phyloP scores from a whole-genome alignment of 768 basidiomycete species.

The Boletus rufocinnamomeus region DNA sequence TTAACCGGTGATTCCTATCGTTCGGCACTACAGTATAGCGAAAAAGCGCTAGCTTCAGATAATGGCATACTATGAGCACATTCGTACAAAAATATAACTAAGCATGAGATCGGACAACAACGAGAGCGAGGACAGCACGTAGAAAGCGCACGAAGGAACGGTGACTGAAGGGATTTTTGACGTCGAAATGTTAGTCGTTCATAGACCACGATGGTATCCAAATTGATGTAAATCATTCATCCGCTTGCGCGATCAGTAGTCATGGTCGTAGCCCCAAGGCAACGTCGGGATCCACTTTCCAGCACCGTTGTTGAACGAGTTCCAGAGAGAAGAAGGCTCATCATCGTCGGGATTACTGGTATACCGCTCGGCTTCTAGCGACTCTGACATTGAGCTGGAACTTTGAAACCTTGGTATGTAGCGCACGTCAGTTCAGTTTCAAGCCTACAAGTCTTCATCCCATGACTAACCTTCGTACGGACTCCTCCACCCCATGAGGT shows the following conservation, averaged over 20 bases:
- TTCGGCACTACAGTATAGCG: no score
- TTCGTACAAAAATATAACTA: background rate
- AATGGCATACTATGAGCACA: no score
- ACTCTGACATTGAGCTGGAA: slow-evolving; percentile 41
- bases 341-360: slow-evolving; percentile 30
- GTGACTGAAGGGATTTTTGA: no score
- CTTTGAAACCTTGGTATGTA: slow-evolving; percentile 36
- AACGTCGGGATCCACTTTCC: slow-evolving; percentile 20
- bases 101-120: no score
- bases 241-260: slow-evolving; percentile 10
- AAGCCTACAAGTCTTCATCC: background rate
- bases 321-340: slow-evolving; percentile 14
- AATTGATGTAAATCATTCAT: no score
- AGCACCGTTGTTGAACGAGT: slow-evolving; percentile 9
- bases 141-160: no score
- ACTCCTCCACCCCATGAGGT: slow-evolving; percentile 93
- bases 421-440: background rate
- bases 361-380: slow-evolving; percentile 30
- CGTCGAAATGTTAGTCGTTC: slow-evolving; percentile 10
- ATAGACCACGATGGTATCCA: background rate
- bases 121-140: background rate
- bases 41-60: background rate
- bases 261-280: slow-evolving; percentile 16
- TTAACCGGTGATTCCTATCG: background rate
- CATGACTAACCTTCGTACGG: slow-evolving; percentile 55